Base-by-base conservation (phyloP, 495 filamentous ascomycete species). In the Annulohypoxylon bovei region DNA sequence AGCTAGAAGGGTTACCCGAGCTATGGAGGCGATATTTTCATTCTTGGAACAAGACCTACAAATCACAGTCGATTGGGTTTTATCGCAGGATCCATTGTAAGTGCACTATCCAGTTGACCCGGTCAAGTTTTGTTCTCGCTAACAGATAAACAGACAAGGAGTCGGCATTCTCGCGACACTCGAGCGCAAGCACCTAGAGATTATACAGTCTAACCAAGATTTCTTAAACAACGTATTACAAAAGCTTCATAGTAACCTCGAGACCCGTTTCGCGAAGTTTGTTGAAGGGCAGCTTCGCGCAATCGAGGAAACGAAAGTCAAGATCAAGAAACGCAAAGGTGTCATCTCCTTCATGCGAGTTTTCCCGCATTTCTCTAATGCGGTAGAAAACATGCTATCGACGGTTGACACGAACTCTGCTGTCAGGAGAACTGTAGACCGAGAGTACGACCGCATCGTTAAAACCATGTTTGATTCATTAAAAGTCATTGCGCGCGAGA, bases 291-390 rank as follows among this genome's bases (percentile, higher is more conserved):
- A 98, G 73, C 90, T 98, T 44, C 91, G 92, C 25, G 94, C 93
- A 27, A 97, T 98, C 67, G 95, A 98, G 79, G 95, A 98, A 61
- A 98, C 94, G n/a, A 98, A 97, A 79, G 95, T 98, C 72, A 97
- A 97, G 80, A 92, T 97, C 80, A 98, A 97, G 83, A 98, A 98
- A 83, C 90, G 95, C 64, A 97, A 96, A 80, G 95, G 95, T 12
- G 93, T 98, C 67, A 97, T 97, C 72, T 89, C 88, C 7, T 98
- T 98, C 78, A 93, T 98, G 81, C 90, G 93, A 50, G 91, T 93
- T 39, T 98, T 98, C 83, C 95, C 95, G 0, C 84, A 91, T 67
- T 97, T 97, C 80, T 89, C 88, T 12, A 78, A 86, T 1, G 89
- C 91, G 1, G 85, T 97, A 4, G 93, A 97, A 78, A 94, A 88